Evolutionary conservation across 2,329 filamentous ascomycete species (phyloP).

Genomic region (Cyanodermella asteris): DNA sequence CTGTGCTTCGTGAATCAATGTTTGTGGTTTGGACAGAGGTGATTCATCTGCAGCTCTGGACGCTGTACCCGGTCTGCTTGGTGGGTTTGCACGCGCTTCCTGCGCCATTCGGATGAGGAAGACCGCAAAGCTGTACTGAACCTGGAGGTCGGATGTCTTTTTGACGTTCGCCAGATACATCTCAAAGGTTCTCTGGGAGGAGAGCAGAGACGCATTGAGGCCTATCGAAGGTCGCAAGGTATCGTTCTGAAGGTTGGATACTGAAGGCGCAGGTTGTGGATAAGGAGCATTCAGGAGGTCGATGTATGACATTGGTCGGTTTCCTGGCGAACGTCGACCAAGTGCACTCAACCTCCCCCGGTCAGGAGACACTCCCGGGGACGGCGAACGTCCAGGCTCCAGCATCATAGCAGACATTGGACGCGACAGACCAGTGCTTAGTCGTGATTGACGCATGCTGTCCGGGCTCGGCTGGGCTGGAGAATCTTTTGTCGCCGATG

Average conservation of each 20-base stretch:
- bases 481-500: too few relatives aligned
- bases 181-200: conserved; percentile 80
- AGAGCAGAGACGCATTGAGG: conserved; percentile 73
- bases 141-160: conserved; percentile 75
- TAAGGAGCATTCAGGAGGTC: conserved; percentile 49
- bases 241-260: conserved; percentile 52
- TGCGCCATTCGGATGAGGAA: conserved; percentile 81
- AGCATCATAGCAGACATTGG: too few relatives aligned
- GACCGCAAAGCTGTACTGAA: conserved; percentile 91
- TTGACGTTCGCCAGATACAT: conserved; percentile 97
- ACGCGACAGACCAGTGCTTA: too few relatives aligned
- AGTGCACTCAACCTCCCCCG: too few relatives aligned
- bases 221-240: conserved; percentile 60
- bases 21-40: conserved; percentile 13
- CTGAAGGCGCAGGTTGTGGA: conserved; percentile 51
- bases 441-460: too few relatives aligned
- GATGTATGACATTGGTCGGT: conserved; percentile 35
- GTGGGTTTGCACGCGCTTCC: conserved; percentile 45
- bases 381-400: conserved; percentile 20
- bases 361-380: not conserved
- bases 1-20: conserved; percentile 63
- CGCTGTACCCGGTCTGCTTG: too few relatives aligned
- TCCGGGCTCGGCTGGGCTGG: too few relatives aligned
- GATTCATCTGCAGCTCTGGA: conserved; percentile 11
- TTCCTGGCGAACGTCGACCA: conserved; percentile 34